Conservation (phyloP, 352 stramenopile species). For the Pythium aquatile region DNA sequence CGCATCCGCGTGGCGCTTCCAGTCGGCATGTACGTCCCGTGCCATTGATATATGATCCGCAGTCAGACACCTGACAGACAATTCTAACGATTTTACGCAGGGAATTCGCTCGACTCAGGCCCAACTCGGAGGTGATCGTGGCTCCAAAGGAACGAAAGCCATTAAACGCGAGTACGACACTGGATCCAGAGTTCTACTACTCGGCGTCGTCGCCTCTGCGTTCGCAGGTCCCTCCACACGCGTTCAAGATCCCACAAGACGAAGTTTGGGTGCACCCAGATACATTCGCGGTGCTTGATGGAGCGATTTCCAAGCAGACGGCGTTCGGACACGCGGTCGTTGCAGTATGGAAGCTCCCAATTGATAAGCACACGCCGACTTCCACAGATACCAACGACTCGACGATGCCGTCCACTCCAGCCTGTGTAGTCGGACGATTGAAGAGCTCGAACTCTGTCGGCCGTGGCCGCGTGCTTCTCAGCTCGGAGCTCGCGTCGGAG, state of each 20-base stretch:
- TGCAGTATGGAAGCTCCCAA: conserved; percentile 22
- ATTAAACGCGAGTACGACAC: conserved; percentile 24
- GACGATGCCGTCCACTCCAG: conserved; percentile 4
- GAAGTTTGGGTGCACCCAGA: conserved; percentile 73
- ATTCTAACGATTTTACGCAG: conserved; percentile 25
- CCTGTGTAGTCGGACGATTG: conserved; percentile 21
- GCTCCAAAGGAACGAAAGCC: conserved; percentile 65
- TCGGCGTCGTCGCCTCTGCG: conserved; percentile 50
- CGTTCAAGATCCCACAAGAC: conserved; percentile 26
- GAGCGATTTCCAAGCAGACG: conserved; percentile 31
- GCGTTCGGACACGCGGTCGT: background rate
- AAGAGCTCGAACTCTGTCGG: conserved; percentile 41
- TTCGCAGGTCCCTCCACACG: conserved; percentile 37
- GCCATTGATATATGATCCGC: background rate
- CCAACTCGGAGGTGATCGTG: conserved; percentile 74
- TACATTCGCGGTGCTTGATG: conserved; percentile 58
- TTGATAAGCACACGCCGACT: conserved; percentile 4
- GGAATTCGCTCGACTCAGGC: conserved; percentile 63
- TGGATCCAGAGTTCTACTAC: conserved; percentile 59
- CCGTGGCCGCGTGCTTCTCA: conserved; percentile 40
- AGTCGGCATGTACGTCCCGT: conserved; percentile 54
- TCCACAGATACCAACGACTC: background rate
- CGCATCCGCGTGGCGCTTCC: conserved; percentile 57
- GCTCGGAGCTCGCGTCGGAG: conserved; percentile 19
- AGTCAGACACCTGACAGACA: background rate